Percentiles rank a stretch among this genome's conserved stretches.
These are phyloP conservation scores for Pseudogymnoascus sp. DNA, from an alignment of 2,329 filamentous ascomycete genomes.

Conservation along the genomic window DNA sequence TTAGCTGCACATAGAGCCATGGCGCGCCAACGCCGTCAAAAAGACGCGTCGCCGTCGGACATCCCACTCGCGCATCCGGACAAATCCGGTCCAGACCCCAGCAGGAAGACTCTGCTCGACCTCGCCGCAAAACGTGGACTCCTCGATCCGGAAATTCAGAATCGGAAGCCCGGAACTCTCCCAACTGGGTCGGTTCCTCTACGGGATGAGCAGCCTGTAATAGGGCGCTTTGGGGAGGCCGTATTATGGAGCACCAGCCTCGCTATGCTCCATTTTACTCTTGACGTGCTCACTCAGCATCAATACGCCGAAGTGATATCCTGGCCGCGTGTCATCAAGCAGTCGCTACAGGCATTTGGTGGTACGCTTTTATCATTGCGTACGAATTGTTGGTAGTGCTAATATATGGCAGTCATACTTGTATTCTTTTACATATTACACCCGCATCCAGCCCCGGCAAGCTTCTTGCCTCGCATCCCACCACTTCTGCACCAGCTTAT, in stretches of 20 bases:
- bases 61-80: slow-evolving; percentile 64
- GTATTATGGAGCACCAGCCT: slow-evolving; percentile 54
- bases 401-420: slow-evolving; percentile 30
- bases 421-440: slow-evolving; percentile 29
- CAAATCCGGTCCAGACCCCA: slow-evolving; percentile 48
- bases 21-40: slow-evolving; percentile 44
- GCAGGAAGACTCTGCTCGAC: slow-evolving; percentile 63
- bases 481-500: slow-evolving; percentile 46
- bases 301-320: slow-evolving; percentile 65
- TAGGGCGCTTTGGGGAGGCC: slow-evolving; percentile 37
- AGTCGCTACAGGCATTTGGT: slow-evolving; percentile 46
- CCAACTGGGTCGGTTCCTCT: slow-evolving; percentile 17
- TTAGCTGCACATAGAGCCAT: slow-evolving; percentile 23
- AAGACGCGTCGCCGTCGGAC: slow-evolving; percentile 36
- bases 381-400: slow-evolving; percentile 11
- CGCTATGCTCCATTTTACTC: slow-evolving; percentile 65
- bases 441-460: slow-evolving; percentile 36
- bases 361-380: slow-evolving; percentile 34
- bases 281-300: slow-evolving; percentile 71
- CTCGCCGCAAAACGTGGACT: slow-evolving; percentile 59
- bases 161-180: slow-evolving; percentile 23
- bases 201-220: slow-evolving; percentile 19
- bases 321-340: slow-evolving; percentile 46
- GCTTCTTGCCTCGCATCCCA: slow-evolving; percentile 44
- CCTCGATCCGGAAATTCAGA: slow-evolving; percentile 19